Percentiles rank a stretch among this genome's conserved stretches.
Conservation (phyloP, 164 flowering plant genomes). For the Hamamelis virginiana region DNA sequence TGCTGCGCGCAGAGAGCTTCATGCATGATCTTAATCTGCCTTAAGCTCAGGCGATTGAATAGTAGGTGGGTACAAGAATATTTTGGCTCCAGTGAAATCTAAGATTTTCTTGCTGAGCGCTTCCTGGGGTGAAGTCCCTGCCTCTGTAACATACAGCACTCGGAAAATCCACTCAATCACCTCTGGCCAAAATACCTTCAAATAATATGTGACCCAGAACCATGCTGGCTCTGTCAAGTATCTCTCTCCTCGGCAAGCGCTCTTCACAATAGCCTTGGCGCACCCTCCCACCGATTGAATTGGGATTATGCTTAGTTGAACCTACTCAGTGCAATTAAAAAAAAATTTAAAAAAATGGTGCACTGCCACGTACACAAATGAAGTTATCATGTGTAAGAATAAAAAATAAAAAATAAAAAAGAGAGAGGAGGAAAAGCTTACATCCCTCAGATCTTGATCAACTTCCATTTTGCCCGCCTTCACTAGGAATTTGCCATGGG, state of each 20-base stretch:
- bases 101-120: conserved; percentile 37
- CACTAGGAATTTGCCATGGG: conserved; percentile 40
- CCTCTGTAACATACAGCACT: conserved; percentile 14
- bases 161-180: conserved; percentile 29
- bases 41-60: conserved; percentile 19
- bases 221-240: conserved; percentile 42
- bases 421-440: conserved; percentile 21
- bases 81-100: conserved; percentile 30
- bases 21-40: conserved; percentile 10
- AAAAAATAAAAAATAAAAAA: background rate
- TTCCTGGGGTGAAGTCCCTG: conserved; percentile 18
- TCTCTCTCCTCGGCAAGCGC: conserved; percentile 43
- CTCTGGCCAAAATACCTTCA: conserved; percentile 39
- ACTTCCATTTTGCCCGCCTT: conserved; percentile 34
- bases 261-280: conserved; percentile 45
- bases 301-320: conserved; percentile 33
- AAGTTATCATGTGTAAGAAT: too few species aligned
- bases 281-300: conserved; percentile 23
- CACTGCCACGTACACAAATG: too few species aligned
- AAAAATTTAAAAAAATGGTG: too few species aligned
- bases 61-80: conserved; percentile 22
- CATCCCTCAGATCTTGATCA: conserved; percentile 47
- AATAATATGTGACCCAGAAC: conserved; percentile 19
- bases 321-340: too few species aligned
- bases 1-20: too few species aligned